Evolutionary conservation across 2,329 filamentous ascomycete genomes (phyloP).

Genomic region (Ophiostoma novo-ulmi): DNA sequence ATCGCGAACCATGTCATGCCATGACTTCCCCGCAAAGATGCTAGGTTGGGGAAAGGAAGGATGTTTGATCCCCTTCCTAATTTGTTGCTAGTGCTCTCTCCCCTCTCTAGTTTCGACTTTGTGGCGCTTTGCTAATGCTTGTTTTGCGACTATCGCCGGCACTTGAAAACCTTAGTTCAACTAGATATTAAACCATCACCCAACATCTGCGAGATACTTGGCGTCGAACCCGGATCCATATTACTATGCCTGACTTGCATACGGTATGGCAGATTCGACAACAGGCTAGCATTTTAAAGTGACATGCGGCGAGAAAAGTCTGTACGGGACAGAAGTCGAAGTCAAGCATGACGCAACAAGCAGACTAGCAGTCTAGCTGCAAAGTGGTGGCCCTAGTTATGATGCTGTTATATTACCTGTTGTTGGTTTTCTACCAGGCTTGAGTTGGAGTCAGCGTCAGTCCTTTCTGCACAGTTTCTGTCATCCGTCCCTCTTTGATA

Average conservation of each 20-base stretch:
- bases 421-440: neutral
- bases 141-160: neutral
- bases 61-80: neutral
- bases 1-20: neutral
- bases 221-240: neutral
- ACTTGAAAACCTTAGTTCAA: neutral
- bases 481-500: neutral
- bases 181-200: neutral
- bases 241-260: neutral
- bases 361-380: neutral
- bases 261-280: neutral
- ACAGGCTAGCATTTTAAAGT: neutral
- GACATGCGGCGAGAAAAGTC: neutral
- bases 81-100: constrained; percentile 6
- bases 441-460: neutral
- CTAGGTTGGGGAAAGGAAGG: neutral
- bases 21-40: neutral
- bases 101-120: neutral
- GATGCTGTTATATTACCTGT: neutral
- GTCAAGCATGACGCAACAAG: neutral
- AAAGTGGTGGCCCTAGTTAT: neutral
- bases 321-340: neutral
- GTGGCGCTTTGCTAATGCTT: neutral
- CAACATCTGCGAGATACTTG: no score
- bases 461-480: neutral